Conservation (phyloP, 2,329 filamentous ascomycete species). For the Epichloe gansuensis region DNA sequence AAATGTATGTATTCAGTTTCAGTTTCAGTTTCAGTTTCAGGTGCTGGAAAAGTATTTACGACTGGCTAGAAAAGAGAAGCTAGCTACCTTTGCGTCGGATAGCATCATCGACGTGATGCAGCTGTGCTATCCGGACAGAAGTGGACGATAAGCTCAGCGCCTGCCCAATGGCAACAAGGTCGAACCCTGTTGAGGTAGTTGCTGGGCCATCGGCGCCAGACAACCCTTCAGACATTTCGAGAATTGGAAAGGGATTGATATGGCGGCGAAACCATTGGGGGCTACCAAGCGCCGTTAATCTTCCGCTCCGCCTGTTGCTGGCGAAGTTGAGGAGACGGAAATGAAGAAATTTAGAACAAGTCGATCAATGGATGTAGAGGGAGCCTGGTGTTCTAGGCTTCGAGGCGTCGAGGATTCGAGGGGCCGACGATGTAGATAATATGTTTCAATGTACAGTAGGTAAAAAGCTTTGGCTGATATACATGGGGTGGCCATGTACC, state of each 20-base stretch:
- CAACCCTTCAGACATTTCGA: slow-evolving; percentile 24
- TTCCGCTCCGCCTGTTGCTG: not conserved
- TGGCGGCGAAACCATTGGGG: slow-evolving; percentile 21
- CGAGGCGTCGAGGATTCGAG: not conserved
- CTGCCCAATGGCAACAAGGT: slow-evolving; percentile 35
- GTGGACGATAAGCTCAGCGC: slow-evolving; percentile 52
- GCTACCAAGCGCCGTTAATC: slow-evolving; percentile 10
- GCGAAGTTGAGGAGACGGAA: not conserved
- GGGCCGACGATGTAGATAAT: not conserved
- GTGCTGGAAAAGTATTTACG: not conserved
- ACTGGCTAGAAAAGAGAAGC: not conserved
- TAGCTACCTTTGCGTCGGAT: slow-evolving; percentile 19
- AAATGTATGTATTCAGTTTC: not conserved
- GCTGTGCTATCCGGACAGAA: slow-evolving; percentile 36
- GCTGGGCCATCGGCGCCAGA: slow-evolving; percentile 29
- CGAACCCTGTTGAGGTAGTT: slow-evolving; percentile 25
- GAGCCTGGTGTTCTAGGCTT: not conserved
- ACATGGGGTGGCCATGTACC: not conserved
- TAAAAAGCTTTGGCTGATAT: not conserved
- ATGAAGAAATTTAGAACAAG: not conserved
- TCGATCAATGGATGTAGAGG: not conserved
- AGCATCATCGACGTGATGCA: slow-evolving; percentile 44
- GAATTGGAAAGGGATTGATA: slow-evolving; percentile 9
- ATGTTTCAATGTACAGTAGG: not conserved
- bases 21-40: slow-evolving; percentile 12